Base-by-base conservation (phyloP, 1,139 yeast species). In the Zygosaccharomyces sapae region DNA sequence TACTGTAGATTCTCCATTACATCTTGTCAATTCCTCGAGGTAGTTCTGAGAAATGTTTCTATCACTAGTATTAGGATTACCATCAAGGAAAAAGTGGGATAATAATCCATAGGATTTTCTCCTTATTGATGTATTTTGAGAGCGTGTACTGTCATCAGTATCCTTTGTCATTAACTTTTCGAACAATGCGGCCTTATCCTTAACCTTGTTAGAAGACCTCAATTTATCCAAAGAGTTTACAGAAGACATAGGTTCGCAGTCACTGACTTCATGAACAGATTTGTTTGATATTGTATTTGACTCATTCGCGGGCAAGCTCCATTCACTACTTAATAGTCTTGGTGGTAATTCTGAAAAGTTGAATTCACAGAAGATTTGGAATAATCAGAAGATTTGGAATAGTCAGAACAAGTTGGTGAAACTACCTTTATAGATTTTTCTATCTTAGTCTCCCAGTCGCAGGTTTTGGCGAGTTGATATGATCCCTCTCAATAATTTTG, bases 131-230 rank as follows among this genome's bases (percentile, higher is more conserved):
- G 8, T 27, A 4, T 12, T 27, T 27, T 27, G 30, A 4, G 30
- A 27, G 9, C 9, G 5, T 8, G 8, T 27, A 12, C 10, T 27
- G 10, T 27, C 12, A 9, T 9, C n/a, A n/a, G 39, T 34, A 22
- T 45, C 50, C 30, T 52, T 41, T 10, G 52, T 47, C 33, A 60
- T 50, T 24, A 63, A 47, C 42, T 54, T 62, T 44, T 65, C 69
- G 46, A 62, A 65, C 25, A 65, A 43, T 20, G 57, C 54, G 1
- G 65, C 62, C 40, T 64, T 65, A 38, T 65, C 67, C 34, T 54
- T 59, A 7, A 65, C 69, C 44, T 57, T 61, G 19, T 53, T 60
- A 1, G 68, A 59, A 27, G 55, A 53, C 49, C 63, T 60, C 30
- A 62, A 44, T 31, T 56, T 53, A 13, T 51, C 51, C 20, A 61